Conservation (phyloP, 768 basidiomycete genomes). For the Calocybe cyanea region DNA sequence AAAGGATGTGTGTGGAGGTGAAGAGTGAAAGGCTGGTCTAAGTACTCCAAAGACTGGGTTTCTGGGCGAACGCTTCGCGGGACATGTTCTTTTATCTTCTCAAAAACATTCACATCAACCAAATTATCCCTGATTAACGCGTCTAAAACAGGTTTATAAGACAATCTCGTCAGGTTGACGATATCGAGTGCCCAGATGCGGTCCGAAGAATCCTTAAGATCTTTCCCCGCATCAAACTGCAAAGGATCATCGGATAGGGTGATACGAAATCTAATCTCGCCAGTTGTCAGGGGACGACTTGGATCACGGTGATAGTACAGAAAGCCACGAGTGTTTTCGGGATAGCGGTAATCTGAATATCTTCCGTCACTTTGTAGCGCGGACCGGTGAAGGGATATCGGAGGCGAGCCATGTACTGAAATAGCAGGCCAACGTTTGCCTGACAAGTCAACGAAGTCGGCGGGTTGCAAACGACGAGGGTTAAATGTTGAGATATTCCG, state of each 20-base stretch:
- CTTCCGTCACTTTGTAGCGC: background rate
- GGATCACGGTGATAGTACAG: conserved; percentile 15
- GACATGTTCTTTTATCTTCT: background rate
- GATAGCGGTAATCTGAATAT: background rate
- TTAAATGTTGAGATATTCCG: no score
- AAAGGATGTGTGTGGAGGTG: no score
- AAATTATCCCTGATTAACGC: background rate
- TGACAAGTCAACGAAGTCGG: background rate
- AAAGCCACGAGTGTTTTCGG: conserved; percentile 13
- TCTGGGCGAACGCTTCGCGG: no score
- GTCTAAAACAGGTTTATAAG: background rate
- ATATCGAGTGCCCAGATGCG: background rate
- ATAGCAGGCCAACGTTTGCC: background rate
- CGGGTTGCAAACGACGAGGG: background rate
- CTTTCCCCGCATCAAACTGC: background rate
- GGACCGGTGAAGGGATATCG: background rate
- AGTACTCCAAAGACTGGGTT: background rate
- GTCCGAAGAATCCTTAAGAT: background rate
- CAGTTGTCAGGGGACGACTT: conserved; percentile 2
- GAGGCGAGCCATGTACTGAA: background rate
- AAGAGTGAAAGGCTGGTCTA: conserved; percentile 4
- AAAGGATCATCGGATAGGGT: conserved; percentile 6
- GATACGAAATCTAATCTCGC: conserved; percentile 17
- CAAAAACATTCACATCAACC: background rate
- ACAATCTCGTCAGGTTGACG: background rate